phyloP scores from a whole-genome alignment of 768 basidiomycete species.

The Trametes coccinea region DNA sequence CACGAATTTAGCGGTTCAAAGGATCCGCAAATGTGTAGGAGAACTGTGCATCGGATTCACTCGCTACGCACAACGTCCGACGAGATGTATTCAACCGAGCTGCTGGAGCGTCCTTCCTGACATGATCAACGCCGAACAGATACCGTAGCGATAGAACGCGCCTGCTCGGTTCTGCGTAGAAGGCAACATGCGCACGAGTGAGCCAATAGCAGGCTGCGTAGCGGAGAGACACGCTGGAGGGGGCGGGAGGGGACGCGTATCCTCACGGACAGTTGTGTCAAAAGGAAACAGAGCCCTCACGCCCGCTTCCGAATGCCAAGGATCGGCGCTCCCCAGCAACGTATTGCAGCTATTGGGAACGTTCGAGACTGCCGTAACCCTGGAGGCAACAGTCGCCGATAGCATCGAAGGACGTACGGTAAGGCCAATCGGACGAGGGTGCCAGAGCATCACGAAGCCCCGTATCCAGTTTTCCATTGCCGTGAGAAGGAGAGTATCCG shows the following conservation, averaged over 20 bases:
- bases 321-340: conserved; percentile 13
- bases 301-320: conserved; percentile 2
- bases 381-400: conserved; percentile 6
- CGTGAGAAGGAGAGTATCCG: conserved; percentile 11
- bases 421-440: conserved; percentile 24
- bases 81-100: neutral
- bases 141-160: neutral
- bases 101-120: neutral
- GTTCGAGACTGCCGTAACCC: conserved; percentile 15
- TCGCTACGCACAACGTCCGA: conserved; percentile 8
- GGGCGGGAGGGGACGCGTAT: neutral
- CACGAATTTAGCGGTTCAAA: conserved; percentile 18
- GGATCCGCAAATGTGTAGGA: neutral
- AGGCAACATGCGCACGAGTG: neutral
- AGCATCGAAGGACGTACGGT: conserved; percentile 11
- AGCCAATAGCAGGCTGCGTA: neutral
- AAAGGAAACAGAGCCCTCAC: neutral
- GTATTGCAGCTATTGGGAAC: neutral
- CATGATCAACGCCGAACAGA: neutral
- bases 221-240: neutral
- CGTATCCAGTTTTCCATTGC: conserved; percentile 16
- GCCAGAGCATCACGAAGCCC: conserved; percentile 18
- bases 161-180: neutral
- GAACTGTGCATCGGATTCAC: neutral
- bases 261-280: neutral